Evolutionary conservation across 768 basidiomycete species (phyloP).

Genomic region (Tylopilus cervinicoccineus): DNA sequence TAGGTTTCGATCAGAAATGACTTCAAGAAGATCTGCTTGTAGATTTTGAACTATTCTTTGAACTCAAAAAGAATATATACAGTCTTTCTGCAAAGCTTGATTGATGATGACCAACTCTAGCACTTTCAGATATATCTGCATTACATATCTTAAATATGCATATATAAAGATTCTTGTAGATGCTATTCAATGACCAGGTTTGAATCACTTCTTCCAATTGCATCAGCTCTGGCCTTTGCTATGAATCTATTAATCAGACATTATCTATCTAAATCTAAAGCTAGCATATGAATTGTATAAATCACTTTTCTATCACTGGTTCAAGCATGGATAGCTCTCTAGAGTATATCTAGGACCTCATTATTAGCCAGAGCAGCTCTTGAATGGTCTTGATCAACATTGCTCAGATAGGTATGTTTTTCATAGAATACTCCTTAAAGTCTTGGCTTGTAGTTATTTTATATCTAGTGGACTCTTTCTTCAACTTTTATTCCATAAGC

Average conservation of each 20-base stretch:
- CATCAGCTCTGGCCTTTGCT: neutral
- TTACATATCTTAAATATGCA: neutral
- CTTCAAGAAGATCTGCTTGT: neutral
- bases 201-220: neutral
- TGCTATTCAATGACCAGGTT: neutral
- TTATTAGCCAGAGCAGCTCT: neutral
- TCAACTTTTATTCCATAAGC: neutral
- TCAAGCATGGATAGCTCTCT: neutral
- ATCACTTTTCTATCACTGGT: neutral
- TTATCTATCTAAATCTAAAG: neutral
- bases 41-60: neutral
- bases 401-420: neutral
- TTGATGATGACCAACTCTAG: neutral
- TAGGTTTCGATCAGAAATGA: neutral
- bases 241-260: neutral
- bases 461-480: neutral
- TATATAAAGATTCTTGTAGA: neutral
- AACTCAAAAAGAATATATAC: neutral
- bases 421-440: neutral
- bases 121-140: neutral
- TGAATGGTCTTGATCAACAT: neutral
- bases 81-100: neutral
- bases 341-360: neutral
- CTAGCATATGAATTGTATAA: neutral
- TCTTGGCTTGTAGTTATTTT: no score